These are phyloP conservation scores for Podospora appendiculata DNA, from an alignment of 495 filamentous ascomycete species.

Conservation along the genomic window DNA sequence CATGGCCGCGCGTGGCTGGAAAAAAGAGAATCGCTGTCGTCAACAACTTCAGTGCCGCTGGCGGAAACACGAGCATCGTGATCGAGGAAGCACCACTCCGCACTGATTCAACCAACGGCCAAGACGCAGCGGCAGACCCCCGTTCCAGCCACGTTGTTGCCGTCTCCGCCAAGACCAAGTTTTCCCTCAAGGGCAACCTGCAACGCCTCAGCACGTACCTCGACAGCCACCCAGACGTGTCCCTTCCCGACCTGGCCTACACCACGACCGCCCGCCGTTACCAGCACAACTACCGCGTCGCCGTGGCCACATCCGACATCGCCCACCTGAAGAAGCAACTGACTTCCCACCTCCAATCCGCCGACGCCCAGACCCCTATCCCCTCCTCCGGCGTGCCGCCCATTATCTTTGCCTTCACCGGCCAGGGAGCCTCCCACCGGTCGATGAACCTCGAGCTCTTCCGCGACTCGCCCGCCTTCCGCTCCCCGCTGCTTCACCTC, in stretches of 20 bases:
- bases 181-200: constrained; percentile 26
- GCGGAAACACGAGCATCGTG: constrained; percentile 45
- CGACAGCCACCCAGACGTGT: constrained; percentile 26
- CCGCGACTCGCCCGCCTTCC: constrained; percentile 46
- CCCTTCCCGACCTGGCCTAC: constrained; percentile 50
- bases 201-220: constrained; percentile 30
- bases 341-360: neutral
- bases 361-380: constrained; percentile 3
- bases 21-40: constrained; percentile 32
- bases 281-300: constrained; percentile 54
- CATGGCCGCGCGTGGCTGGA: constrained; percentile 30
- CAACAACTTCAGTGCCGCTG: no score
- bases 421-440: constrained; percentile 35
- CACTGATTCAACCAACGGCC: constrained; percentile 3
- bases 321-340: constrained; percentile 9
- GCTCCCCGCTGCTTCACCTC: constrained; percentile 48
- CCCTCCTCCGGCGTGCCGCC: constrained; percentile 15
- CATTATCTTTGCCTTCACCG: constrained; percentile 50
- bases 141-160: constrained; percentile 35
- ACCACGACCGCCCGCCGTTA: constrained; percentile 64
- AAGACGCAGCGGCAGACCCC: constrained; percentile 12
- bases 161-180: constrained; percentile 38
- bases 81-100: no score
- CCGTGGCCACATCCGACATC: constrained; percentile 13
- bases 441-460: constrained; percentile 37